A percentile compares a stretch with the other conserved stretches of the same genome.
phyloP scores from a whole-genome alignment of 1,284 basidiomycete species.

The Cutaneotrichosporon cyanovorans region DNA sequence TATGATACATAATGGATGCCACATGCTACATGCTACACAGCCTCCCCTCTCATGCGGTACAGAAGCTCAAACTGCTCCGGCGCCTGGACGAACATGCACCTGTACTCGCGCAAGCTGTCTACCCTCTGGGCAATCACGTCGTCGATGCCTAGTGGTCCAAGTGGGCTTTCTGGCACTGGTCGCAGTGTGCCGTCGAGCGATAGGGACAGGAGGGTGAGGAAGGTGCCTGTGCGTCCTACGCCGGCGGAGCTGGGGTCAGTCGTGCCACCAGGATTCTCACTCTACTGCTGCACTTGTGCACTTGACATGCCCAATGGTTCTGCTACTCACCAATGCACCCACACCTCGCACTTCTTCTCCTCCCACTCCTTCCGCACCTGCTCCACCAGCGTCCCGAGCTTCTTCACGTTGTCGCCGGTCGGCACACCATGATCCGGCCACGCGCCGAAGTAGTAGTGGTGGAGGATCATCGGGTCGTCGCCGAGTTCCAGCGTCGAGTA shows the following conservation, averaged over 20 bases:
- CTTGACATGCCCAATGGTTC: not conserved
- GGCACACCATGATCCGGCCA: slow-evolving; percentile 44
- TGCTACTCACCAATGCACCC: slow-evolving; percentile 41
- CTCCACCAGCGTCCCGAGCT: slow-evolving; percentile 22
- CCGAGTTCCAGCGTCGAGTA: slow-evolving; percentile 13
- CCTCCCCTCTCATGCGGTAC: not conserved
- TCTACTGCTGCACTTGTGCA: not conserved
- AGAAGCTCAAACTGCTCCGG: slow-evolving; percentile 31
- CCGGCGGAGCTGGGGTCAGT: slow-evolving; percentile 34
- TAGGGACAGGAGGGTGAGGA: slow-evolving; percentile 36
- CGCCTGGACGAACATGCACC: slow-evolving; percentile 34
- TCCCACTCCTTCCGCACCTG: slow-evolving; percentile 21
- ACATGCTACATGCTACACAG: not conserved
- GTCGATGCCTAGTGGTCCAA: slow-evolving; percentile 19
- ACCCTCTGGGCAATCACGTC: slow-evolving; percentile 29
- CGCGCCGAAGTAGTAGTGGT: slow-evolving; percentile 37
- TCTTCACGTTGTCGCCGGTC: slow-evolving; percentile 20
- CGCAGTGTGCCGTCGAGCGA: slow-evolving; percentile 4
- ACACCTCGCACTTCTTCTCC: slow-evolving; percentile 30
- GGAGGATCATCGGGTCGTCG: slow-evolving; percentile 13
- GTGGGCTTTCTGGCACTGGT: slow-evolving; percentile 11
- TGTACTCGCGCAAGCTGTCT: slow-evolving; percentile 33
- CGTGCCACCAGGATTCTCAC: too few relatives aligned
- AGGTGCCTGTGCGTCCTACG: slow-evolving; percentile 39
- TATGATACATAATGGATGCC: not conserved